Evolutionary conservation across 768 basidiomycete genomes (phyloP), one percentile per base, ranked within the genome.

Genomic region (Tulasnella sp.): DNA sequence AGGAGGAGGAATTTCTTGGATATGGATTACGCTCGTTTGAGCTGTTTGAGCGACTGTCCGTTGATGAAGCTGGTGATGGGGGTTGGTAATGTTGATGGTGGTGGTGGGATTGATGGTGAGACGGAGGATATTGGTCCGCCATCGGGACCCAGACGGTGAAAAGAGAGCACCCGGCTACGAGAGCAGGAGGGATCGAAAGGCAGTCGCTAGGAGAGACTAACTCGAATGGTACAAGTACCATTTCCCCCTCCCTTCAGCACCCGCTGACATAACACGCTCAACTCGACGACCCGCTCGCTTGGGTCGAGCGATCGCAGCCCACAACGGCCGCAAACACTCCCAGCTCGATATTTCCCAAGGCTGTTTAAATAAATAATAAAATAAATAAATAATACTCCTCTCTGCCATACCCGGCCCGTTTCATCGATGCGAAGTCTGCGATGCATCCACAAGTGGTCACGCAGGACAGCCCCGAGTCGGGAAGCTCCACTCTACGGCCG

Each of bases 31-130:
- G n/a, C 18, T 69, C 64, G 64, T 69, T 69, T 16, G 64, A 69
- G 28, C 64, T 69, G 64, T 69, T 69, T 34, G 64, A 69, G 34
- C 64, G 64, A 34, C 64, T 69, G 34, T 69, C 64, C 6, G 64
- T 69, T 69, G 64, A 69, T 69, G 64, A 69, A 69, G 64, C 64
- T 69, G 64, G 64, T 34, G 64, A 69, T 69, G 64, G 64, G 64
- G 64, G 64, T 69, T 69, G 64, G 64, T 69, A 69, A 28, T 69
- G 64, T 69, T 69, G 64, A 37, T 69, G 64, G 64, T 69, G 64
- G 64, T 69, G 64, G 64, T 69, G 64, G 64, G 64, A 69, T 69
- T 69, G 64, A 69, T 69, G 64, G 31, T 69, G 64, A 37, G 64
- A 69, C 34, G 28, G 64, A 69, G 28, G 64, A 69, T 69, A 69